Evolutionary conservation across 768 basidiomycete species (phyloP).

Genomic region (Ephemerocybe angulata): DNA sequence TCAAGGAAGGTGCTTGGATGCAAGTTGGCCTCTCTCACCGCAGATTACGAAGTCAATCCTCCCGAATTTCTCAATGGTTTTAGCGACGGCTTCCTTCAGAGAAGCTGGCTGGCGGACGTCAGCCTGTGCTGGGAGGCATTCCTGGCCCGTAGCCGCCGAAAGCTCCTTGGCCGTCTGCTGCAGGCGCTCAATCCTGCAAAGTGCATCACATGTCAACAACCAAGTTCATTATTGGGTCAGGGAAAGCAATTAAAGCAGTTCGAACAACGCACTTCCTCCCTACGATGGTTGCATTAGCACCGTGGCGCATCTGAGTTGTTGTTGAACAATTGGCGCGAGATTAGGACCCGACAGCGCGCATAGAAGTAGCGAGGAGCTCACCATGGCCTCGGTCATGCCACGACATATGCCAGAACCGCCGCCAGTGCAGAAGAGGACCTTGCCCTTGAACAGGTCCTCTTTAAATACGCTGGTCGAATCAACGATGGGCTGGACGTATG

Average conservation of each 20-base stretch:
- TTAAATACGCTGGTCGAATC: constrained; percentile 68
- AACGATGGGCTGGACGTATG: constrained; percentile 42
- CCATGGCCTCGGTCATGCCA: constrained; percentile 79
- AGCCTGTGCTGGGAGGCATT: constrained; percentile 68
- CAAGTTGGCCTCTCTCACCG: constrained; percentile 46
- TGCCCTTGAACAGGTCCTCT: constrained; percentile 80
- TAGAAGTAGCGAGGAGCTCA: constrained; percentile 33
- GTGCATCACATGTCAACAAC: constrained; percentile 1
- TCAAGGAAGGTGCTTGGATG: not conserved
- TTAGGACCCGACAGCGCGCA: not conserved
- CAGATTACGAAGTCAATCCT: constrained; percentile 94
- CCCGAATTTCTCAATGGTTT: constrained; percentile 74
- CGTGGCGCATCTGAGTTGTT: constrained; percentile 67
- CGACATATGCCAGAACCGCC: constrained; percentile 93
- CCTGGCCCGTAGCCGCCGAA: constrained; percentile 60
- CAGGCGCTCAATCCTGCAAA: constrained; percentile 64
- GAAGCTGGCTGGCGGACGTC: constrained; percentile 81
- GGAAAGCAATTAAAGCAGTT: not conserved
- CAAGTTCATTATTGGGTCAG: constrained; percentile 1
- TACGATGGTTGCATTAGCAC: constrained; percentile 76
- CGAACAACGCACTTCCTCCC: constrained; percentile 64
- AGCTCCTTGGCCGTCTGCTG: constrained; percentile 68
- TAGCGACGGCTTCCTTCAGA: constrained; percentile 69
- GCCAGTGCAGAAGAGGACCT: constrained; percentile 88
- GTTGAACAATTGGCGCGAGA: not conserved